A percentile compares a stretch with the other conserved stretches of the same genome.
Evolutionary conservation across 2,329 filamentous ascomycete genomes (phyloP).

Genomic region (Shiraia bambusicola): DNA sequence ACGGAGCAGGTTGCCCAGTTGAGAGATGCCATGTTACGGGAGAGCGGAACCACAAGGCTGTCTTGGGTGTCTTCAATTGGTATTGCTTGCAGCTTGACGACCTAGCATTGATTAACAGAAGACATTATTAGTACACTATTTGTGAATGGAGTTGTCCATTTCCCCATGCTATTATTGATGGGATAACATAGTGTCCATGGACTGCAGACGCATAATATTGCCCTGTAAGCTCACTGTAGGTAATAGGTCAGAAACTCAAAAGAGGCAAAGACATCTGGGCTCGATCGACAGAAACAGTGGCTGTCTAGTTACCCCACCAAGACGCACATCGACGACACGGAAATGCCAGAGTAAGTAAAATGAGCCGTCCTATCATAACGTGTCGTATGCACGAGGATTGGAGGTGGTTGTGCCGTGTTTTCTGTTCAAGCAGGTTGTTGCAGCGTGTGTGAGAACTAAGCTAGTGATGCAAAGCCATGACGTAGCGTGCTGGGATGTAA

Average conservation of each 20-base stretch:
- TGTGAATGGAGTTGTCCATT: too few species aligned
- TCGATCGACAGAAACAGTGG: constrained; percentile 33
- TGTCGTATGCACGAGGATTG: constrained; percentile 10
- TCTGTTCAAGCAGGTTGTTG: constrained; percentile 23
- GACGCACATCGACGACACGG: constrained; percentile 19
- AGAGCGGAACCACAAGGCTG: constrained; percentile 17
- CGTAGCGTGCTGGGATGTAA: constrained; percentile 20
- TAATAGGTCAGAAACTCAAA: too few species aligned
- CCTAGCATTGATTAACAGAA: neutral
- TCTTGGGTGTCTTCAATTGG: too few species aligned
- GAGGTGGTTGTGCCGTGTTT: constrained; percentile 19
- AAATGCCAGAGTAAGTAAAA: constrained; percentile 16
- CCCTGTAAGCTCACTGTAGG: constrained; percentile 1
- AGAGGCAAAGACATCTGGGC: constrained; percentile 23
- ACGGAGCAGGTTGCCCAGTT: constrained; percentile 24
- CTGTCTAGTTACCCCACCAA: constrained; percentile 18
- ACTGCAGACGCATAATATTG: neutral
- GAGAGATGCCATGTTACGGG: constrained; percentile 12
- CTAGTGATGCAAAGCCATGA: constrained; percentile 12
- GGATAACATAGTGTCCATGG: too few species aligned
- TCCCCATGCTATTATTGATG: too few species aligned
- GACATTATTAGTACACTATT: too few species aligned
- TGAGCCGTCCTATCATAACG: constrained; percentile 21
- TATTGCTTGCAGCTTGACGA: neutral
- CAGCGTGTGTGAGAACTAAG: constrained; percentile 1